phyloP scores from a whole-genome alignment of 257 asterid genomes.

The Plantago ovata region DNA sequence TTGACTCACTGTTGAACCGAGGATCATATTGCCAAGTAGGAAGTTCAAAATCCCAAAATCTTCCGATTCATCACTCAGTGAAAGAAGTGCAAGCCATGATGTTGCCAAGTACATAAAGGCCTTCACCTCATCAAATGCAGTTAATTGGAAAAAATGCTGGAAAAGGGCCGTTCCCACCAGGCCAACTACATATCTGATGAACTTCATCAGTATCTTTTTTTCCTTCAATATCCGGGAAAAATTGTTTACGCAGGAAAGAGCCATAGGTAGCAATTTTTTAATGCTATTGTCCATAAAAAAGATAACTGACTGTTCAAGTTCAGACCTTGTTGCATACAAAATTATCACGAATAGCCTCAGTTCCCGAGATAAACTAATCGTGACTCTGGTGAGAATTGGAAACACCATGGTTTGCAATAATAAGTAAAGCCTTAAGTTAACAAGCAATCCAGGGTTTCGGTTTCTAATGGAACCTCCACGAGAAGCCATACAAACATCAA shows the following conservation, averaged over 20 bases:
- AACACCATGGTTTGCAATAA: neutral
- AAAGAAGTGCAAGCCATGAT: slow-evolving; percentile 14
- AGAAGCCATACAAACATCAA: neutral
- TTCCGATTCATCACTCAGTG: neutral
- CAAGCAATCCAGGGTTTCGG: neutral
- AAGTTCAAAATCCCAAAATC: slow-evolving; percentile 22
- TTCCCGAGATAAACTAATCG: neutral
- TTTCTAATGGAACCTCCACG: neutral
- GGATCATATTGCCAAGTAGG: slow-evolving; percentile 16
- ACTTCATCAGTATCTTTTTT: neutral
- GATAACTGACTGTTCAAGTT: neutral
- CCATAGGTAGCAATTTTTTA: neutral
- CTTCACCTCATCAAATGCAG: slow-evolving; percentile 11
- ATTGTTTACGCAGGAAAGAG: neutral
- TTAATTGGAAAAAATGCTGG: slow-evolving; percentile 21
- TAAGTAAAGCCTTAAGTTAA: neutral
- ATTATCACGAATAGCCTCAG: neutral
- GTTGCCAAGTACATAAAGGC: slow-evolving; percentile 21
- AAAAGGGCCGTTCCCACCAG: slow-evolving; percentile 15
- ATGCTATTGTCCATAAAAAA: neutral
- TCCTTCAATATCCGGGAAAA: neutral
- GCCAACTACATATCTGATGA: slow-evolving; percentile 12
- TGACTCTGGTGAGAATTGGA: neutral
- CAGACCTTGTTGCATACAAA: neutral
- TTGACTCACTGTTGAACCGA: slow-evolving; percentile 19